A percentile compares a stretch with the other conserved stretches of the same genome.
Conservation (phyloP, 345 rosid species). For the Geranium brycei region DNA sequence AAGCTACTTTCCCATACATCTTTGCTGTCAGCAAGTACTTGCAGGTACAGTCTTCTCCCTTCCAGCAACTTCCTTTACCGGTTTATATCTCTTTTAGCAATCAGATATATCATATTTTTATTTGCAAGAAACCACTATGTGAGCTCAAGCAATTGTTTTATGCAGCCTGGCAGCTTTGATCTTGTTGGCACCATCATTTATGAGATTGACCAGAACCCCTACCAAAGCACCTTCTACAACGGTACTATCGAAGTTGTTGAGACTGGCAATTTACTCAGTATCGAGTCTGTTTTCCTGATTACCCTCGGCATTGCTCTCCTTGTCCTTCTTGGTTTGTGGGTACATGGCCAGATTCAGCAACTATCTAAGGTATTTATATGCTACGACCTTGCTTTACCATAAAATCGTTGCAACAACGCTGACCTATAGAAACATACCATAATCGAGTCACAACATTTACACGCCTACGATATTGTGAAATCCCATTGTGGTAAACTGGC, state of each 20-base stretch:
- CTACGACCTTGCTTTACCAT: neutral
- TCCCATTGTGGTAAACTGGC: too few relatives aligned
- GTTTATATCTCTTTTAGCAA: neutral
- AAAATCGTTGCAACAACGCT: neutral
- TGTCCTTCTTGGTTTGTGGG: conserved; percentile 49
- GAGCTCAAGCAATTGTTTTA: neutral
- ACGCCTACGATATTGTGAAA: too few relatives aligned
- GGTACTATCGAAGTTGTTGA: conserved; percentile 92
- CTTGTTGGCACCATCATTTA: conserved; percentile 69
- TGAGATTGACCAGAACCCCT: conserved; percentile 69
- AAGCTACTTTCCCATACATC: conserved; percentile 71
- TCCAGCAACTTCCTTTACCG: too few relatives aligned
- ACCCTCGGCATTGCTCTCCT: conserved; percentile 58
- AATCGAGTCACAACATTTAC: too few relatives aligned
- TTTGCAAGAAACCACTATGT: neutral
- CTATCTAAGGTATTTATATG: conserved; percentile 54
- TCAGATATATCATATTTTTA: neutral
- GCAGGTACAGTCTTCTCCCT: conserved; percentile 34
- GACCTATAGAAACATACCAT: too few relatives aligned
- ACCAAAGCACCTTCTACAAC: conserved; percentile 60
- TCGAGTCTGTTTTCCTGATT: conserved; percentile 78
- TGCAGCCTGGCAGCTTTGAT: conserved; percentile 83
- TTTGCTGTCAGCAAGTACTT: conserved; percentile 80
- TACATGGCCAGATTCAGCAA: conserved; percentile 50
- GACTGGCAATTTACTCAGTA: conserved; percentile 56